Evolutionary conservation across 2,329 filamentous ascomycete genomes (phyloP).

Genomic region (Ophiostoma pallidulum): DNA sequence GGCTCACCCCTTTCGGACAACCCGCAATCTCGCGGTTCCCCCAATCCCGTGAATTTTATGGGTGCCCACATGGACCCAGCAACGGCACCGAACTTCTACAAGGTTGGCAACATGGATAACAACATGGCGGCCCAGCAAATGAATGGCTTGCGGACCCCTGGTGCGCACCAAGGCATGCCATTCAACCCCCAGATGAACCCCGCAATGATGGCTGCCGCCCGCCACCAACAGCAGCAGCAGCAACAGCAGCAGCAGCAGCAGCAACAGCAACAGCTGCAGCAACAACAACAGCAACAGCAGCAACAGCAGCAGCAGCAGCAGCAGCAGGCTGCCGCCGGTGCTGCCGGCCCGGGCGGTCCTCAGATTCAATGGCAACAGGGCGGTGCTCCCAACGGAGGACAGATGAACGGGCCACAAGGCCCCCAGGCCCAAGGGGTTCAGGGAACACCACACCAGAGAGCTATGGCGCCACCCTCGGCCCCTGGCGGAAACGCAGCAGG

Average conservation of each 20-base stretch:
- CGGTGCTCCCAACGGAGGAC: slow-evolving; percentile 32
- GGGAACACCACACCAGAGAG: slow-evolving; percentile 62
- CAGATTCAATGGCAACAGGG: slow-evolving; percentile 40
- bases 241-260: slow-evolving; percentile 13
- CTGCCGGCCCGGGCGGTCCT: slow-evolving; percentile 27
- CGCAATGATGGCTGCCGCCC: slow-evolving; percentile 47
- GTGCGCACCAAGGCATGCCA: slow-evolving; percentile 51
- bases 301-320: slow-evolving; percentile 24
- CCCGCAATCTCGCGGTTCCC: slow-evolving; percentile 55
- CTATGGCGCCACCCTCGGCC: slow-evolving; percentile 59
- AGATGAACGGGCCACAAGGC: slow-evolving; percentile 28
- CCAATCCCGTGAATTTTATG: slow-evolving; percentile 53
- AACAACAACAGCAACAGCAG: slow-evolving; percentile 31
- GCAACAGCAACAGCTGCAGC: slow-evolving; percentile 11
- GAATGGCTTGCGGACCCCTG: slow-evolving; percentile 60
- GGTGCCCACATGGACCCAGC: slow-evolving; percentile 52
- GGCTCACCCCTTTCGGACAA: slow-evolving; percentile 65
- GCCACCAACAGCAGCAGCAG: slow-evolving; percentile 28
- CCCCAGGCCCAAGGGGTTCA: slow-evolving; percentile 46
- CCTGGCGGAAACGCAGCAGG: slow-evolving; percentile 32
- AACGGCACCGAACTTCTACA: slow-evolving; percentile 52
- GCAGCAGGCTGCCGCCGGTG: slow-evolving; percentile 11
- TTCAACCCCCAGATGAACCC: slow-evolving; percentile 51
- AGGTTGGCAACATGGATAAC: slow-evolving; percentile 30
- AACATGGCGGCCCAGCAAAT: slow-evolving; percentile 44